Base-by-base conservation (phyloP, 768 basidiomycete genomes). In the Lentinula edodes region DNA sequence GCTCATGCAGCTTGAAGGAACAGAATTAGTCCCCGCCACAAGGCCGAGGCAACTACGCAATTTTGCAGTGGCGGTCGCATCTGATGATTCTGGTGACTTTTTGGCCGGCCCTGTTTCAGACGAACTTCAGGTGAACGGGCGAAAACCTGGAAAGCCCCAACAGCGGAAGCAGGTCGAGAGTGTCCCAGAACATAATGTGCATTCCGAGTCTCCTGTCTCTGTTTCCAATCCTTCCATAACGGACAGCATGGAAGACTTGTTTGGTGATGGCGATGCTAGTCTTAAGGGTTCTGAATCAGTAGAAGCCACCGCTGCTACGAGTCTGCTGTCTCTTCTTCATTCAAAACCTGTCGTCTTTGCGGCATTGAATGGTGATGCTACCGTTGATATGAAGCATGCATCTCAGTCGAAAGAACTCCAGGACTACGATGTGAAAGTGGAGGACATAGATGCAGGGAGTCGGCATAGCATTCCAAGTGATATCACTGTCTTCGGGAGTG, bases 401-500 rank as follows among this genome's bases (percentile, higher is more conserved):
- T 9, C 46, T 20, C 46, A 48, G 42, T n/a, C 16, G 16, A 43
- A 43, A 1, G 1, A 81, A 43, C 6, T 43, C 18, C 23, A n/a
- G 52, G 41, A 28, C 16, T 16, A 20, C 23, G 41, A 61, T 34
- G 34, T 61, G 15, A 50, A 55, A 43, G 41, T 38, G 34, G 54
- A 54, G 46, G 54, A 61, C 35, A 77, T 35, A 77, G 42, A 58
- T 18, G 69, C 80, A 50, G 84, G 81, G 53, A 82, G 81, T 64
- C 75, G 76, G 62, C 82, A 81, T 66, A 86, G 85, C 64, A 74
- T 78, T 61, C 81, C 82, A 35, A 85, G 81, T 66, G 87, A 87
- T 63, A 83, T 82, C 58, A 86, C 82, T 8, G 74, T 85, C 45
- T 76, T 76, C 51, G 77, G 73, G 15, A 63, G 68, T 12, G 76